A percentile compares a stretch with the other conserved stretches of the same genome.
phyloP scores from a whole-genome alignment of 257 asterid genomes.

The Nicotiana tomentosiformis region DNA sequence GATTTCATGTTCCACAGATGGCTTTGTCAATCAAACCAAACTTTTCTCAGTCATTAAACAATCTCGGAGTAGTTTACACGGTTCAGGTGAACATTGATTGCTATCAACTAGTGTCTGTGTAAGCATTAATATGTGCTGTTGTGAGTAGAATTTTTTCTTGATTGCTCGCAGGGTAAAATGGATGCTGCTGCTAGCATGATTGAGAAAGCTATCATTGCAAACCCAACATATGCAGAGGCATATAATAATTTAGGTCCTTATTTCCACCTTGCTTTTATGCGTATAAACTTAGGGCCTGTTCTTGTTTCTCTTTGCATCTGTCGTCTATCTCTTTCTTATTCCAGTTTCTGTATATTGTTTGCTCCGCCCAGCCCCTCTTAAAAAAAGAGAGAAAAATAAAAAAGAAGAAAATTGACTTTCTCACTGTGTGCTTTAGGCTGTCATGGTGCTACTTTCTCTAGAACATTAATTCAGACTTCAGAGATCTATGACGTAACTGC shows the following conservation, averaged over 20 bases:
- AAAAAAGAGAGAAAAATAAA: not conserved
- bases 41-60: conserved; percentile 96
- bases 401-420: not conserved
- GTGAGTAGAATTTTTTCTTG: conserved; percentile 7
- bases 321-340: not conserved
- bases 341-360: not conserved
- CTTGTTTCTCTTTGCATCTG: not conserved
- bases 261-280: not conserved
- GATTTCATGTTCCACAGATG: conserved; percentile 45
- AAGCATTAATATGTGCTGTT: not conserved
- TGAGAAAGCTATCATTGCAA: conserved; percentile 95
- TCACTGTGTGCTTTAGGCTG: not conserved
- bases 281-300: not conserved
- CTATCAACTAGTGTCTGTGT: not conserved
- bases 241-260: conserved; percentile 84
- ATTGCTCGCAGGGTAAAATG: conserved; percentile 81
- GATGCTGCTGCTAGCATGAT: conserved; percentile 98
- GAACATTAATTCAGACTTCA: not conserved
- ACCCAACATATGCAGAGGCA: conserved; percentile 99
- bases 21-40: conserved; percentile 94
- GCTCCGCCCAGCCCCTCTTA: not conserved
- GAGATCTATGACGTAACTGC: not conserved
- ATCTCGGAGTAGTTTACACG: conserved; percentile 98
- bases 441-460: not conserved
- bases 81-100: conserved; percentile 69